Evolutionary conservation across 345 rosid genomes (phyloP).

Genomic region (Hibiscus mutabilis): DNA sequence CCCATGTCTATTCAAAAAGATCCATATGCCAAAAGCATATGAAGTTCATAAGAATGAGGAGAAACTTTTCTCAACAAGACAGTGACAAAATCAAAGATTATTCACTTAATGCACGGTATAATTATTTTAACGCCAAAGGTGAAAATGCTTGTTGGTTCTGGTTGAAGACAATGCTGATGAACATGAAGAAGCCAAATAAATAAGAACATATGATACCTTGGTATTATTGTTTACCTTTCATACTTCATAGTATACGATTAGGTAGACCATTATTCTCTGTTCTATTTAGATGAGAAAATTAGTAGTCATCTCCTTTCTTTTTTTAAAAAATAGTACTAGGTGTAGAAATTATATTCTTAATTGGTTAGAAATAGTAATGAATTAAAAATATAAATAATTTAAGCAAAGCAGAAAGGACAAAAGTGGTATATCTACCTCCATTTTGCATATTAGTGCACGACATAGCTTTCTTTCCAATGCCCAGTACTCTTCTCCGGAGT

Average conservation of each 20-base stretch:
- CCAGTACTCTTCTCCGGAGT: slow-evolving; percentile 77
- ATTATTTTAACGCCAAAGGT: not conserved
- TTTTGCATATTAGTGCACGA: slow-evolving; percentile 39
- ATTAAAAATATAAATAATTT: not conserved
- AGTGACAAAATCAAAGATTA: not conserved
- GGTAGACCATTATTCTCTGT: not conserved
- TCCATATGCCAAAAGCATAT: not conserved
- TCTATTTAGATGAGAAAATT: not conserved
- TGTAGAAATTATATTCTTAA: not conserved
- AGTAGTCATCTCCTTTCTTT: not conserved
- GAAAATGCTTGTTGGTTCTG: not conserved
- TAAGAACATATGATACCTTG: not conserved
- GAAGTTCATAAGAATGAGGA: not conserved
- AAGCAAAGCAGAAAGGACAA: not conserved
- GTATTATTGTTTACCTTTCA: not conserved
- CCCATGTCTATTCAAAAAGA: not conserved
- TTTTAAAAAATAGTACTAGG: not conserved
- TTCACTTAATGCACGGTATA: not conserved
- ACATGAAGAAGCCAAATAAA: not conserved
- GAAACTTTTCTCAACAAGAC: not conserved
- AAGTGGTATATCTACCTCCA: slow-evolving; percentile 31
- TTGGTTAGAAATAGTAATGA: not conserved
- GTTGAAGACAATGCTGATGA: not conserved
- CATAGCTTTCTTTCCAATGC: slow-evolving; percentile 85
- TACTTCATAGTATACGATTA: too few relatives aligned